Conservation (phyloP, 345 rosid genomes). For the Eucalyptus camaldulensis region DNA sequence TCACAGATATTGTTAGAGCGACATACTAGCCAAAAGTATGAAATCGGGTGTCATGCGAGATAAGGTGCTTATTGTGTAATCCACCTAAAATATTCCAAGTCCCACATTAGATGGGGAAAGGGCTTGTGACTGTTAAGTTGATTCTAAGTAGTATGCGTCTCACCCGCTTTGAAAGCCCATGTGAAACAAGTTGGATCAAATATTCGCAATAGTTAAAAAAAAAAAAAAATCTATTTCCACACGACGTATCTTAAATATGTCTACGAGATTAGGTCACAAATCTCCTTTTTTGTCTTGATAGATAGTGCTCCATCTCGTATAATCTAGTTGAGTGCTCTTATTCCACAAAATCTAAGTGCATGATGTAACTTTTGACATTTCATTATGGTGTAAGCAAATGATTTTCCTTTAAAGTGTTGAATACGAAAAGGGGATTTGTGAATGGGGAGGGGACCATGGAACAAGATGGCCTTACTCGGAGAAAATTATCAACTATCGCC, state of each 20-base stretch:
- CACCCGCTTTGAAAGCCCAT: not conserved
- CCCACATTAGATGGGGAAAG: not conserved
- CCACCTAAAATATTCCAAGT: not conserved
- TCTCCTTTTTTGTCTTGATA: not conserved
- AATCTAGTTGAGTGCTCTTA: not conserved
- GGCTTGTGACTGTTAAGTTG: not conserved
- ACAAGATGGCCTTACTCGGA: not conserved
- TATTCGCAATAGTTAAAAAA: not conserved
- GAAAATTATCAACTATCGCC: not conserved
- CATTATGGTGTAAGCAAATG: not conserved
- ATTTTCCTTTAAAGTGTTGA: not conserved
- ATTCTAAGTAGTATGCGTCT: not conserved
- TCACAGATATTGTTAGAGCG: not conserved
- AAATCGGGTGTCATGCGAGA: not conserved
- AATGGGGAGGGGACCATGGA: not conserved
- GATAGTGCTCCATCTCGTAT: not conserved
- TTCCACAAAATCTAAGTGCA: not conserved
- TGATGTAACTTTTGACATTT: not conserved
- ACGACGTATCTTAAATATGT: not conserved
- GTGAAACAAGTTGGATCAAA: not conserved
- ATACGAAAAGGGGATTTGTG: not conserved
- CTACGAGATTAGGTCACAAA: not conserved
- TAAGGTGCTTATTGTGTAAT: not conserved
- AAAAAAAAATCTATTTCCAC: not conserved
- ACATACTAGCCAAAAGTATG: not conserved